Conservation (phyloP, 805 yeast species). For the Spencermartinsiella europaea region DNA sequence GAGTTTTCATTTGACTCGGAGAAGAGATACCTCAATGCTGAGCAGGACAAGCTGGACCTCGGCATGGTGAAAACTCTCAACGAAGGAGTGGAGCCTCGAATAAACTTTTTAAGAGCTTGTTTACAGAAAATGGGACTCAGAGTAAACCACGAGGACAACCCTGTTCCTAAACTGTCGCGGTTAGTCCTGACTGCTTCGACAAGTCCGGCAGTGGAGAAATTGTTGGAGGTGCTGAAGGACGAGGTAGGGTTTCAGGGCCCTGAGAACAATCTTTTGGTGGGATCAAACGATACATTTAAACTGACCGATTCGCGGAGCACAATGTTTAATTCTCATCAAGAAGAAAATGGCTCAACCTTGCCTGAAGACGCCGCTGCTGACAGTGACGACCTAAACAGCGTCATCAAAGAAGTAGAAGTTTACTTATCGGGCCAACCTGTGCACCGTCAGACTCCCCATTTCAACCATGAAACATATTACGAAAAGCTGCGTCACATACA, state of each 20-base stretch:
- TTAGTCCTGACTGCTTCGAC: conserved; percentile 46
- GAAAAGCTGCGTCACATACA: conserved; percentile 33
- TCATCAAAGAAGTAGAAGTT: conserved; percentile 51
- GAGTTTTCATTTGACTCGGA: conserved; percentile 62
- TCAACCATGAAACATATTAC: conserved; percentile 58
- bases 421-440: conserved; percentile 46
- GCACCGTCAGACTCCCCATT: conserved; percentile 59
- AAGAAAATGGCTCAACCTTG: not conserved
- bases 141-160: conserved; percentile 50
- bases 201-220: conserved; percentile 26
- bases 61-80: conserved; percentile 32
- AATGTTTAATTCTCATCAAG: not conserved
- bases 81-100: conserved; percentile 42
- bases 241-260: conserved; percentile 33
- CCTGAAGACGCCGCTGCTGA: conserved; percentile 13
- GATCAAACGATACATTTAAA: conserved; percentile 52
- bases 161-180: conserved; percentile 67
- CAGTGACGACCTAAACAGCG: conserved; percentile 52
- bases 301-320: conserved; percentile 23
- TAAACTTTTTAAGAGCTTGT: conserved; percentile 51
- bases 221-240: conserved; percentile 33
- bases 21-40: conserved; percentile 25
- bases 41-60: conserved; percentile 6
- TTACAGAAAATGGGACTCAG: conserved; percentile 59
- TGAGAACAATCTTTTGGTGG: conserved; percentile 40